Conservation (phyloP, 192 early-diverging fungal species). For the Linnemannia zychae region DNA sequence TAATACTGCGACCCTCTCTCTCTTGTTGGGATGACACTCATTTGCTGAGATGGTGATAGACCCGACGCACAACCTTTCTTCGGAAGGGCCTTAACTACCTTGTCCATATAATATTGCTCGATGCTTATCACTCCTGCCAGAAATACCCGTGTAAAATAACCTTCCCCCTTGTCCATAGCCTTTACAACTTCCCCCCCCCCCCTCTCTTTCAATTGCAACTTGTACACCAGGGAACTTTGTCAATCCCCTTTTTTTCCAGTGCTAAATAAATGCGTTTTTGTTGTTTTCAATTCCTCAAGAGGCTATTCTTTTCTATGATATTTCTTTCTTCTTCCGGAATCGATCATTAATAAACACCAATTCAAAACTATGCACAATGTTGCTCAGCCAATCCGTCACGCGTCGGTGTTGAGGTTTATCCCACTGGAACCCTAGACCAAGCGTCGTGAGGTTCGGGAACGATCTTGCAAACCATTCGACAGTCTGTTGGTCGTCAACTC, state of each 20-base stretch:
- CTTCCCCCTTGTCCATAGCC: not conserved
- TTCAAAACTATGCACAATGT: not conserved
- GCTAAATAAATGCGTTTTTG: not conserved
- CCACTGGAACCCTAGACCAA: not conserved
- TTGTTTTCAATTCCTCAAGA: not conserved
- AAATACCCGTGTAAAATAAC: not conserved
- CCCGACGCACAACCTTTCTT: not conserved
- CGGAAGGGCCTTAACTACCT: not conserved
- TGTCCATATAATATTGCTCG: not conserved
- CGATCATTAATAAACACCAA: not conserved
- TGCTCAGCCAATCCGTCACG: not conserved
- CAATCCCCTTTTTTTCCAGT: not conserved
- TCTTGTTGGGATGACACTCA: not conserved
- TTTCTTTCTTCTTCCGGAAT: not conserved
- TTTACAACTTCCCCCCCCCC: not conserved
- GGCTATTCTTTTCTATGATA: not conserved
- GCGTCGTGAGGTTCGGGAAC: not conserved
- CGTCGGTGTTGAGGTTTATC: not conserved
- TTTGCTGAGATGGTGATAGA: conserved; percentile 9
- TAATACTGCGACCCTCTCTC: not conserved
- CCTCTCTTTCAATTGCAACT: not conserved
- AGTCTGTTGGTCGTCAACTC: not conserved
- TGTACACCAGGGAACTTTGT: not conserved
- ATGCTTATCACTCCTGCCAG: conserved; percentile 1
- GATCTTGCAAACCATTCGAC: not conserved